Evolutionary conservation across 352 stramenopile species (phyloP).

Genomic region (Phytopythium chamaehyphon): DNA sequence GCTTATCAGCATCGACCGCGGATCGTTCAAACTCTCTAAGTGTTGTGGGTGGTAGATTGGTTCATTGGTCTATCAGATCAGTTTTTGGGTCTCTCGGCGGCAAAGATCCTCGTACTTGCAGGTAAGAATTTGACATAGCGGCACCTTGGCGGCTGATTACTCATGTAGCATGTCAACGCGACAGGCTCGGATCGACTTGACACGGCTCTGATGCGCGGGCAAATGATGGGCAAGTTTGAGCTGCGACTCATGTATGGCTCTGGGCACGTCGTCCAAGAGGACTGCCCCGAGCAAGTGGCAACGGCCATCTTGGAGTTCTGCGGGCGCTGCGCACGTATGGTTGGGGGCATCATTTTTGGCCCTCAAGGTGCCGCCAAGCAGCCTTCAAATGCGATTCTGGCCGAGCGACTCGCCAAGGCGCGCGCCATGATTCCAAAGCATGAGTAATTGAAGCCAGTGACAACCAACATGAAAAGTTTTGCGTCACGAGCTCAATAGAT

Average conservation of each 20-base stretch:
- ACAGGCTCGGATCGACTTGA: constrained; percentile 77
- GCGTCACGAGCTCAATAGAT: no score
- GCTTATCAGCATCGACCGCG: no score
- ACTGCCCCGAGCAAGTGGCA: constrained; percentile 73
- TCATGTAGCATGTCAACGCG: background rate
- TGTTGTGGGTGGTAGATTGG: constrained; percentile 44
- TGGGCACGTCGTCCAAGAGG: constrained; percentile 88
- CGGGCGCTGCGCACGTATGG: constrained; percentile 37
- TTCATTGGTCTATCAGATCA: constrained; percentile 82
- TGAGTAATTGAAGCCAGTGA: constrained; percentile 10
- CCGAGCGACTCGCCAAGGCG: constrained; percentile 52
- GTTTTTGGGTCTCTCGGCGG: constrained; percentile 68
- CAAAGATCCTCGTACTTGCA: constrained; percentile 84
- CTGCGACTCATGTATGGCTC: constrained; percentile 81
- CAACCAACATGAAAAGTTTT: no score
- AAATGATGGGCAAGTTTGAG: constrained; percentile 92
- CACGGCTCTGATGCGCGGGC: constrained; percentile 80
- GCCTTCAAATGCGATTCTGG: constrained; percentile 30
- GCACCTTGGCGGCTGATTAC: background rate
- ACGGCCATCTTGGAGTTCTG: constrained; percentile 65
- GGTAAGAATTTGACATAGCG: constrained; percentile 17
- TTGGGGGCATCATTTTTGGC: constrained; percentile 33
- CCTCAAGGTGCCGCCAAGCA: constrained; percentile 20
- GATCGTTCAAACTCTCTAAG: background rate
- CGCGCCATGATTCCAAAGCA: constrained; percentile 57